Conservation (phyloP, 2,329 filamentous ascomycete genomes). For the Hortaea sp. region DNA sequence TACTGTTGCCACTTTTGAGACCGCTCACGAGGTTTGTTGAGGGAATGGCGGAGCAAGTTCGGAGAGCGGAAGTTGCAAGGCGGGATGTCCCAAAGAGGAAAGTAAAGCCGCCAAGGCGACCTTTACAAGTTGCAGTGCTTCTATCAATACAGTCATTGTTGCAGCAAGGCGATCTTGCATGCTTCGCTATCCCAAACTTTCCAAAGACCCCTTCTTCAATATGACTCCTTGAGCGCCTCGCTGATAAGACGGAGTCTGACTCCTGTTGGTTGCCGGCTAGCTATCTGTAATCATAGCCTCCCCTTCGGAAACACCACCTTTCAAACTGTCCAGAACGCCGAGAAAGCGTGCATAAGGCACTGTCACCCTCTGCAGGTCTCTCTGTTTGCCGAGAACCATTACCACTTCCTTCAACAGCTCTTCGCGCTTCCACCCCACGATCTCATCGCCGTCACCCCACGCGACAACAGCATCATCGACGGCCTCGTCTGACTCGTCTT, state of each 20-base stretch:
- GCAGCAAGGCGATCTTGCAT: too few species aligned
- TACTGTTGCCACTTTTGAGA: too few species aligned
- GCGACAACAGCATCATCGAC: slow-evolving; percentile 47
- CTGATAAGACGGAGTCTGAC: not conserved
- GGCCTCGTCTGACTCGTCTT: slow-evolving; percentile 22
- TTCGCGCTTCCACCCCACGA: slow-evolving; percentile 85
- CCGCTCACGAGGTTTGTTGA: too few species aligned
- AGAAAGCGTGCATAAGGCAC: slow-evolving; percentile 86
- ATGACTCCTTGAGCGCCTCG: not conserved
- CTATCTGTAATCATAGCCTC: slow-evolving; percentile 1
- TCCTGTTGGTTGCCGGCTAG: not conserved
- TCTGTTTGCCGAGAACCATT: slow-evolving; percentile 92
- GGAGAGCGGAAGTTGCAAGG: not conserved
- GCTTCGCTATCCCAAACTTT: too few species aligned
- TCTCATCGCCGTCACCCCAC: slow-evolving; percentile 53
- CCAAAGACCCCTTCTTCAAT: too few species aligned
- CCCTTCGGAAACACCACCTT: not conserved
- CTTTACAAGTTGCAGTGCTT: too few species aligned
- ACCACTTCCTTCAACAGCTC: slow-evolving; percentile 86
- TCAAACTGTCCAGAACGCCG: slow-evolving; percentile 40
- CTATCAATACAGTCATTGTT: too few species aligned
- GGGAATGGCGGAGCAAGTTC: too few species aligned
- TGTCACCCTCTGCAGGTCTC: slow-evolving; percentile 87
- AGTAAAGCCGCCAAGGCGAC: not conserved
- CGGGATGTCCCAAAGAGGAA: not conserved